These are phyloP conservation scores for Mycena galericulata DNA, from an alignment of 768 basidiomycete genomes.

Conservation along the genomic window DNA sequence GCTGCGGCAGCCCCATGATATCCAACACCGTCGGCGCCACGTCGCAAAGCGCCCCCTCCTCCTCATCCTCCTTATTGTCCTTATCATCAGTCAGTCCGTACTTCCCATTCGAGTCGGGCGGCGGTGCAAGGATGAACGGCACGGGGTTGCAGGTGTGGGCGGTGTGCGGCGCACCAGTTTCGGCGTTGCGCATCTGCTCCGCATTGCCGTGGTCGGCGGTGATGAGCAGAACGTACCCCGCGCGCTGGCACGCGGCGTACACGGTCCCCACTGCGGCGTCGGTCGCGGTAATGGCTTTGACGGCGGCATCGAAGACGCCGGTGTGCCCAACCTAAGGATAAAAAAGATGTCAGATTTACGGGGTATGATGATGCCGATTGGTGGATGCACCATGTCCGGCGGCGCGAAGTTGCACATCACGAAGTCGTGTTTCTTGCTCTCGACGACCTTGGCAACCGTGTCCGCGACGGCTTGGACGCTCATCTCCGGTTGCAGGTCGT, in stretches of 20 bases:
- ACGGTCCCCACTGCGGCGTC: constrained; percentile 91
- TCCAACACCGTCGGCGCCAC: constrained; percentile 92
- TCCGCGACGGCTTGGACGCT: constrained; percentile 89
- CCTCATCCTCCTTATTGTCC: constrained; percentile 64
- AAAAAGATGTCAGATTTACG: neutral
- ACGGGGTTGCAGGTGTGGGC: constrained; percentile 93
- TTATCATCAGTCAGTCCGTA: constrained; percentile 68
- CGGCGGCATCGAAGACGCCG: constrained; percentile 91
- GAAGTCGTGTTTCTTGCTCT: constrained; percentile 79
- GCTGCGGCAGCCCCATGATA: constrained; percentile 74
- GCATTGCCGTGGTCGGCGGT: constrained; percentile 98
- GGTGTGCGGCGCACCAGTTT: constrained; percentile 90
- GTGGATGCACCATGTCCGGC: constrained; percentile 85
- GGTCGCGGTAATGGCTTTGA: constrained; percentile 88
- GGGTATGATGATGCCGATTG: neutral
- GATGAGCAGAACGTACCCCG: constrained; percentile 88
- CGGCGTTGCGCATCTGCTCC: constrained; percentile 90
- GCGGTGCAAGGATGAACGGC: constrained; percentile 79
- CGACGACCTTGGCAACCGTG: constrained; percentile 90
- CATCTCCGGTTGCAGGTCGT: constrained; percentile 93
- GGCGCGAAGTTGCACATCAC: constrained; percentile 99
- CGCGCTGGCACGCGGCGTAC: constrained; percentile 85
- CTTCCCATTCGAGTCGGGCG: constrained; percentile 71
- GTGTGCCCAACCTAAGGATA: constrained; percentile 85
- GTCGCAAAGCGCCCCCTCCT: constrained; percentile 87